Evolutionary conservation across 306 rosid genomes (phyloP), one percentile per base, ranked within the genome.

Genomic region (Prunus padus): DNA sequence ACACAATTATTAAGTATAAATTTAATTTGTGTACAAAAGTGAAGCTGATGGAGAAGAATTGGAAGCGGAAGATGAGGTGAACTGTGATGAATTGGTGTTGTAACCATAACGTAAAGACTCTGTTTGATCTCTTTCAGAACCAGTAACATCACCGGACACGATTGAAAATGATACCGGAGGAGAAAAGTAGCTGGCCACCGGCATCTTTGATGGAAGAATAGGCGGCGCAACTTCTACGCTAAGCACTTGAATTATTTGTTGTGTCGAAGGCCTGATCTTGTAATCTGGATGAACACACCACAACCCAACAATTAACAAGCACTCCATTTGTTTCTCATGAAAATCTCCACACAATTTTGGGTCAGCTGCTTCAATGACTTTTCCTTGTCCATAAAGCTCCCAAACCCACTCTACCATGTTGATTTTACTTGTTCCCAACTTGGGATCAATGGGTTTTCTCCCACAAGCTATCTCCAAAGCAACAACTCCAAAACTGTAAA

Each of bases 211-310:
- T 14, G 65, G 65, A 19, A 60, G 40, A 14, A 4, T 60, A 1
- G 65, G 65, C 42, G 13, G 13, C 13, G 65, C n/a, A 26, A 3
- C 19, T 7, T 26, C 40, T 4, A 60, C 26, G 67, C 54, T 78
- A 30, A 78, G 82, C 23, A 54, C 67, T 3, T 78, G 68, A 65
- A 79, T 61, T 23, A 33, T 13, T 56, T 22, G 62, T 56, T 56
- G 62, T 9, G 11, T 56, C 11, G 62, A 56, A 56, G 62, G 30
- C 64, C 82, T 79, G 5, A 1, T 20, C 3, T 11, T 11, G 42
- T 44, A 18, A 11, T 79, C 74, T 11, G 63, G 63, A 40, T 65
- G 61, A 79, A 69, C 82, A 72, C 82, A 79, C 82, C 77, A 72
- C 14, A 79, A 45, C 8, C 82, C 73, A 67, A 72, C 54, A 16